A percentile compares a stretch with the other conserved stretches of the same genome.
Evolutionary conservation across 768 basidiomycete species (phyloP).

Genomic region (Russula sp.): DNA sequence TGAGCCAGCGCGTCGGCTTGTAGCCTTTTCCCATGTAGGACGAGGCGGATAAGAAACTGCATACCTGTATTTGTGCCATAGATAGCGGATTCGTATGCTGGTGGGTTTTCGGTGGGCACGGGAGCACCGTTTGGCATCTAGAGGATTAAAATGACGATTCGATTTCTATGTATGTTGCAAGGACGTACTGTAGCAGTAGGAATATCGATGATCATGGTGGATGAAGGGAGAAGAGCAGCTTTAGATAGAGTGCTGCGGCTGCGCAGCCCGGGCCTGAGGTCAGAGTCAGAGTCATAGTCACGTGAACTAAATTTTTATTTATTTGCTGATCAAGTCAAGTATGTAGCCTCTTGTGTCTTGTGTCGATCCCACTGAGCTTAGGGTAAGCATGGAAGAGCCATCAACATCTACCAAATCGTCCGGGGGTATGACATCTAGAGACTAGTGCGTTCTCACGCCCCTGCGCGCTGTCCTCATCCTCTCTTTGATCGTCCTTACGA

Average conservation of each 20-base stretch:
- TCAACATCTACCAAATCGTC: conserved; percentile 6
- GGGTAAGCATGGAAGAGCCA: conserved; percentile 11
- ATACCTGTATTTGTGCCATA: neutral
- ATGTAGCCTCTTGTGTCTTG: neutral
- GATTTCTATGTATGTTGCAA: neutral
- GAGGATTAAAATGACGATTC: no score
- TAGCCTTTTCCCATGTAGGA: no score
- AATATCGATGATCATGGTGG: conserved; percentile 12
- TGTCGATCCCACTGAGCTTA: no score
- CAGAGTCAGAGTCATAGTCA: neutral
- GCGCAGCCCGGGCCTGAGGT: no score
- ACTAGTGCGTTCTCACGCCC: conserved; percentile 57
- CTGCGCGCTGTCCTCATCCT: conserved; percentile 18
- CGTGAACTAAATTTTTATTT: neutral
- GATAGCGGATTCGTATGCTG: conserved; percentile 11
- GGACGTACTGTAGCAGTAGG: conserved; percentile 1
- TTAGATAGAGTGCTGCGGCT: neutral
- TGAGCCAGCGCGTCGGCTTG: neutral
- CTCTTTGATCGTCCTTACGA: conserved; percentile 6
- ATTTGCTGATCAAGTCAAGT: neutral
- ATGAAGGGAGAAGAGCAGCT: neutral
- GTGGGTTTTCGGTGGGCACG: conserved; percentile 5
- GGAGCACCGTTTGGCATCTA: conserved; percentile 6
- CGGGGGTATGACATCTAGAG: conserved; percentile 68
- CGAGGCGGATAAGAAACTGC: neutral